Evolutionary conservation across 306 rosid genomes (phyloP), one percentile per base, ranked within the genome.

Genomic region (Erythrophleum fordii): DNA sequence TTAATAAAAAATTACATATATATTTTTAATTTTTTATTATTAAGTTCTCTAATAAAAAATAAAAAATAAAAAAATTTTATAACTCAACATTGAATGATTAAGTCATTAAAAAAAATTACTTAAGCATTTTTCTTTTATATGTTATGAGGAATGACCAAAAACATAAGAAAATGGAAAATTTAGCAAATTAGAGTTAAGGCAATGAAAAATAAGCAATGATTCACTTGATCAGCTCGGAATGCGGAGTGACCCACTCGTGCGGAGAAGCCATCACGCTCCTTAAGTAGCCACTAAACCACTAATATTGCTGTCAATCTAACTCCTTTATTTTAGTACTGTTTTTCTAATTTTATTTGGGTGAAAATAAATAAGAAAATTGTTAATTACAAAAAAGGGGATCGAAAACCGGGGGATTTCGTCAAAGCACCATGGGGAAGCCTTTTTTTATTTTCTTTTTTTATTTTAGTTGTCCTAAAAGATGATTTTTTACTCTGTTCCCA

Each of bases 171-270:
- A 70, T 76, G 87, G 75, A 14, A 28, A 28, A 0, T 28, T 60
- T 1, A 4, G 12, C 0, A 28, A 29, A 61, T 61, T 29, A 61
- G 35, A n/a, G 3, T 42, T 29, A 7, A 29, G 16, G 4, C 22
- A 29, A 61, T 23, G 11, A 61, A 26, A 12, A 53, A 53, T 86
- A 83, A 35, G 77, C 31, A 71, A 72, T 18, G 58, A 44, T 66
- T 73, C 55, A 80, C 69, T 78, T 16, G 29, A 84, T 88, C 22
- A 69, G 81, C 85, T 90, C 34, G 89, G 91, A 85, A 85, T 87
- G 75, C 73, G 75, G 77, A 76, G 80, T 86, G 87, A 85, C 82
- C 88, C 94, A 83, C 92, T 92, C 95, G 95, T 92, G 95, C 89
- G 89, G 83, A 89, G 84, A 75, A 53, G 70, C 85, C 84, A 83